Base-by-base conservation (phyloP, 2,329 filamentous ascomycete species). In the Zasmidium citrigriseum region DNA sequence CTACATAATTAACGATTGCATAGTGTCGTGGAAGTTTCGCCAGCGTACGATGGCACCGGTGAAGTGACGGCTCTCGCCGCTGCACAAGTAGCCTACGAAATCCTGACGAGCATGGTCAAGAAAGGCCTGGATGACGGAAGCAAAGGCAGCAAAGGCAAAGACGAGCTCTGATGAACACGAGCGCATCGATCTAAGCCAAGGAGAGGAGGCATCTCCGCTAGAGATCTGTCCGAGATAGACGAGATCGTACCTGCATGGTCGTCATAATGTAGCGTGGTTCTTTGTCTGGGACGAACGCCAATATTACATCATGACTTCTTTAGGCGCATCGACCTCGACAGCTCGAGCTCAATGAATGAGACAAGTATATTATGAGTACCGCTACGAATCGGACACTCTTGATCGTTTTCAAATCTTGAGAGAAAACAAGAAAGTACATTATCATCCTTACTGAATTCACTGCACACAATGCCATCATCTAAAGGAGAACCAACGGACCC, bases 21-120 rank as follows among this genome's bases (percentile, higher is more conserved):
- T n/a, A 41, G 34, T 75, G 85, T 96, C 50, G 93, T 97, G 4
- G 93, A 96, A 80, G 90, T 96, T 9, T 86, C 88, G 46, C 92
- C 92, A 0, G 89, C 89, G 12, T 96, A 96, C 71, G 91, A 96
- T 78, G 88, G 88, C 11, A 78, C 78, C 5, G 90, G 87, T 1
- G 92, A 96, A 78, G 88, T 87, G 69, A 96, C 91, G 41, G 89
- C 90, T 12, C 76, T 96, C 64, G 91, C 90, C 16, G 92, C 86
- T 1, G 91, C 91, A 44, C 91, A 96, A 80, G 84, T 96, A 41
- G 90, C 86, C 0, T 96, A 88, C 72, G 92, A 96, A 78, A 83
- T 96, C n/a, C 74, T 96, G 72, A 96, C 88, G 41, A 90, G 82
- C 60, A 87, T 89, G 76, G 87, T 89, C 5, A 88, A 85, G 77